These are phyloP conservation scores for Jacaranda copaia DNA, from an alignment of 257 asterid species.

Conservation along the genomic window DNA sequence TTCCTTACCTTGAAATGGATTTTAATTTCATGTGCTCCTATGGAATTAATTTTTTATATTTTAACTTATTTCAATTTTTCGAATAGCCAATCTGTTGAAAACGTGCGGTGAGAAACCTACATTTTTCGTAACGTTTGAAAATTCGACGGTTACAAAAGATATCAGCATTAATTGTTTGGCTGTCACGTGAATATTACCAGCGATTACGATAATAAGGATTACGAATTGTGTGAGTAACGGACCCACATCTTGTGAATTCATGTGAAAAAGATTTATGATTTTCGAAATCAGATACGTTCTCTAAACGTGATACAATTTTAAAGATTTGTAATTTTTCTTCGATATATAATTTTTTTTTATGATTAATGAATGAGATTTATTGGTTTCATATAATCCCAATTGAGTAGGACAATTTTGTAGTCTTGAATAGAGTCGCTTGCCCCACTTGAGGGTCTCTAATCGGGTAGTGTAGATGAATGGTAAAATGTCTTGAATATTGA, in stretches of 20 bases:
- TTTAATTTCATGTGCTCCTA: background rate
- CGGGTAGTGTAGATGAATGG: background rate
- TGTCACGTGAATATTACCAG: background rate
- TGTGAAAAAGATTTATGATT: background rate
- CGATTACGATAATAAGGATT: background rate
- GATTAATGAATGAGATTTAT: background rate
- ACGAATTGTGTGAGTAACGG: background rate
- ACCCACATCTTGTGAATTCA: background rate
- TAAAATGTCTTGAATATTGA: constrained; percentile 15
- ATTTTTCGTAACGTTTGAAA: too few relatives aligned
- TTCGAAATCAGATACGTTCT: background rate
- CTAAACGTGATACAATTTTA: too few relatives aligned
- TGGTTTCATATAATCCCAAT: background rate
- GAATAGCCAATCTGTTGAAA: too few relatives aligned
- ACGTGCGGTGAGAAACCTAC: too few relatives aligned
- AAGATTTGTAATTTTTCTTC: too few relatives aligned
- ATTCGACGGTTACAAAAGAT: too few relatives aligned
- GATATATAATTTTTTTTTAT: too few relatives aligned
- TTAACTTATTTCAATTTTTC: too few relatives aligned
- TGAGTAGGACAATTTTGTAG: background rate
- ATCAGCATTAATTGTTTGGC: background rate
- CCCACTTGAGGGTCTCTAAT: background rate
- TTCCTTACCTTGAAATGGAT: background rate
- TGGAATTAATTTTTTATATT: background rate
- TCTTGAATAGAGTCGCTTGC: constrained; percentile 23